These are phyloP conservation scores for Leptographium flavum DNA, from an alignment of 2,329 filamentous ascomycete species.

Conservation along the genomic window DNA sequence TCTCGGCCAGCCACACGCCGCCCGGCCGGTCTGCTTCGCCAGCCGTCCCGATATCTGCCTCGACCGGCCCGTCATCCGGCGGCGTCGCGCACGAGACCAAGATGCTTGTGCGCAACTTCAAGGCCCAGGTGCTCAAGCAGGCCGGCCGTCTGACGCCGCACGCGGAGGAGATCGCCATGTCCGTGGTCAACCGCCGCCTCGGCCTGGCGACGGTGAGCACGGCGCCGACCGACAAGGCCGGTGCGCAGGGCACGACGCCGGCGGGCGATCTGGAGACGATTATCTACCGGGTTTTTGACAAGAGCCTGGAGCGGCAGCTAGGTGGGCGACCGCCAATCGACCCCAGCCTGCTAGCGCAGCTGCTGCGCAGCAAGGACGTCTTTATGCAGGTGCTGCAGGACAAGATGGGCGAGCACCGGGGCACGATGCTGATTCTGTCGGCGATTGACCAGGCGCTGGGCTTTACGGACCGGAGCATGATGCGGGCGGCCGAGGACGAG, in stretches of 20 bases:
- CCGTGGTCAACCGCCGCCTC: constrained; percentile 35
- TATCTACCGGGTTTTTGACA: constrained; percentile 27
- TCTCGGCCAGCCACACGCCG: background rate
- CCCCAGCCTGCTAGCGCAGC: constrained; percentile 25
- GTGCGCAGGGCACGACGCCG: constrained; percentile 14
- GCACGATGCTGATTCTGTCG: constrained; percentile 32
- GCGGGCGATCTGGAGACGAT: constrained; percentile 30
- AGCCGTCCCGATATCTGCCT: background rate
- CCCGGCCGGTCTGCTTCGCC: background rate
- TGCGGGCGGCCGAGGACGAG: constrained; percentile 15
- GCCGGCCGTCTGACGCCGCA: constrained; percentile 24
- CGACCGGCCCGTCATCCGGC: no score
- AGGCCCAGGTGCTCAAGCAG: constrained; percentile 30
- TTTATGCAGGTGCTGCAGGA: constrained; percentile 27
- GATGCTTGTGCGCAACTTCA: constrained; percentile 28
- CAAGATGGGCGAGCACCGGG: constrained; percentile 24
- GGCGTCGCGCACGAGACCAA: constrained; percentile 18
- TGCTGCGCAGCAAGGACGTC: constrained; percentile 31
- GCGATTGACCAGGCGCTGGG: constrained; percentile 36
- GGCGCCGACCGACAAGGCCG: constrained; percentile 14
- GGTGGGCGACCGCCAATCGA: constrained; percentile 13
- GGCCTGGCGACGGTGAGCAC: constrained; percentile 27
- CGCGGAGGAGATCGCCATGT: constrained; percentile 34
- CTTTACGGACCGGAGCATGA: constrained; percentile 27
- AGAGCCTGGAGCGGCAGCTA: constrained; percentile 5